Percentiles rank a stretch among this genome's conserved stretches.
phyloP scores from a whole-genome alignment of 345 rosid species.

The Theobroma cacao region DNA sequence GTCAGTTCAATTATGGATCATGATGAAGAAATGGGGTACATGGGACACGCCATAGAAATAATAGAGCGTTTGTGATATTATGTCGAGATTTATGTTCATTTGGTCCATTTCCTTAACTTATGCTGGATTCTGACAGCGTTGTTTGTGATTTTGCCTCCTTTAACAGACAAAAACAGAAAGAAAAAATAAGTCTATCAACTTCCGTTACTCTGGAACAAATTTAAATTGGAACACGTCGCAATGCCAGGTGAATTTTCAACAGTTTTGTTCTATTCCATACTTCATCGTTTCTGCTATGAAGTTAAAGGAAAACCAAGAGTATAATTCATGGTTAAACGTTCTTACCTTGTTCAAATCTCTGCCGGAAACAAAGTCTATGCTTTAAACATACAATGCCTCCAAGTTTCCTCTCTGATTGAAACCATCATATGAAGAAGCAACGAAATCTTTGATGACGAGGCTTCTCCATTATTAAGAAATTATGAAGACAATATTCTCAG shows the following conservation, averaged over 20 bases:
- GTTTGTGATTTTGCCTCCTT: not conserved
- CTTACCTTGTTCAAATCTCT: too few species aligned
- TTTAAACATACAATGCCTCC: too few species aligned
- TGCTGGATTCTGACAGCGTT: not conserved
- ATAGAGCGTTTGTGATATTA: not conserved
- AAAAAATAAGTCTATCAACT: too few species aligned
- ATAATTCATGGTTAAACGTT: too few species aligned
- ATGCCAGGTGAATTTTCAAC: not conserved
- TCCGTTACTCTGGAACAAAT: too few species aligned
- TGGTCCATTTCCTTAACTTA: not conserved
- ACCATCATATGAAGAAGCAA: not conserved
- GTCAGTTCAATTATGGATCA: too few species aligned
- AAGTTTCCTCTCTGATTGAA: not conserved
- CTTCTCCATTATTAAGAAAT: slow-evolving; percentile 3
- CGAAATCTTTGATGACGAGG: not conserved
- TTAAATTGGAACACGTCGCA: not conserved
- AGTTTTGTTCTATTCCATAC: not conserved
- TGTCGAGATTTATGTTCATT: not conserved
- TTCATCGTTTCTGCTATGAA: not conserved
- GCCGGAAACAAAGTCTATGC: too few species aligned
- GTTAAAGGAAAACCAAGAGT: not conserved
- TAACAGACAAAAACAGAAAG: too few species aligned
- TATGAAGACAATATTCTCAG: not conserved
- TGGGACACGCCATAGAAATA: too few species aligned
- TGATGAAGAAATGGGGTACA: too few species aligned